Conservation (phyloP, 495 filamentous ascomycete genomes). For the Endocarpon pusillum region DNA sequence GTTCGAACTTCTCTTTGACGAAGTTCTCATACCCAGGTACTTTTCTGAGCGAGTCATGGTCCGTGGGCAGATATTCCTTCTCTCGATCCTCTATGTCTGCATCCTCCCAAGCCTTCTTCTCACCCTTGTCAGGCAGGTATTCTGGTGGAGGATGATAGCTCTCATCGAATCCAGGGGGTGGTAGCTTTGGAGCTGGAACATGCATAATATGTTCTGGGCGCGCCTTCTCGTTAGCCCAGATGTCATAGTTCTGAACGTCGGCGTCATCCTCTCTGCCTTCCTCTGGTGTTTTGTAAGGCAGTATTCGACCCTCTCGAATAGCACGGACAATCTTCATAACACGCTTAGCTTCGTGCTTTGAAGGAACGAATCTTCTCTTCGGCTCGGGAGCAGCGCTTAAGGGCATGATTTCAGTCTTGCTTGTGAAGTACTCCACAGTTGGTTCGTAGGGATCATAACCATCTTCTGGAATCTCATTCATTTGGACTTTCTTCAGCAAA, state of each 20-base stretch:
- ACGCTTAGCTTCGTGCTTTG: slow-evolving; percentile 93
- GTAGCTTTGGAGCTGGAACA: slow-evolving; percentile 86
- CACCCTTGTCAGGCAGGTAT: slow-evolving; percentile 72
- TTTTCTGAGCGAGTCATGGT: slow-evolving; percentile 66
- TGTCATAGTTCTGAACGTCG: slow-evolving; percentile 62
- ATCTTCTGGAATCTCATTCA: slow-evolving; percentile 75
- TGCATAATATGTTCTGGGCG: slow-evolving; percentile 82
- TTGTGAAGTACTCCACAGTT: slow-evolving; percentile 82
- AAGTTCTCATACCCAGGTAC: slow-evolving; percentile 86
- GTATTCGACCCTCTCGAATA: slow-evolving; percentile 82
- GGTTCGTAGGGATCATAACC: slow-evolving; percentile 87
- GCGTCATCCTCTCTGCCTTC: slow-evolving; percentile 56
- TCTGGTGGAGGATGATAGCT: slow-evolving; percentile 94
- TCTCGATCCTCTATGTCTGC: slow-evolving; percentile 80
- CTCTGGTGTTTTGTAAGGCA: slow-evolving; percentile 71
- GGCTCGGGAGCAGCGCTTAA: slow-evolving; percentile 88
- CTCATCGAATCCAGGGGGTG: slow-evolving; percentile 85
- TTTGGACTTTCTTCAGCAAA: slow-evolving; percentile 71
- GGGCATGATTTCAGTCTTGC: slow-evolving; percentile 82
- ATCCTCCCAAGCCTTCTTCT: slow-evolving; percentile 78
- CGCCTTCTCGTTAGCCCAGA: slow-evolving; percentile 84
- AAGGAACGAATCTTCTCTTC: slow-evolving; percentile 87
- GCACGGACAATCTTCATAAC: slow-evolving; percentile 97
- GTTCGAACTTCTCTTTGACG: slow-evolving; percentile 88
- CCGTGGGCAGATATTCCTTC: slow-evolving; percentile 69